These are phyloP conservation scores for Achaetomium macrosporum DNA, from an alignment of 2,329 filamentous ascomycete species.

Conservation along the genomic window DNA sequence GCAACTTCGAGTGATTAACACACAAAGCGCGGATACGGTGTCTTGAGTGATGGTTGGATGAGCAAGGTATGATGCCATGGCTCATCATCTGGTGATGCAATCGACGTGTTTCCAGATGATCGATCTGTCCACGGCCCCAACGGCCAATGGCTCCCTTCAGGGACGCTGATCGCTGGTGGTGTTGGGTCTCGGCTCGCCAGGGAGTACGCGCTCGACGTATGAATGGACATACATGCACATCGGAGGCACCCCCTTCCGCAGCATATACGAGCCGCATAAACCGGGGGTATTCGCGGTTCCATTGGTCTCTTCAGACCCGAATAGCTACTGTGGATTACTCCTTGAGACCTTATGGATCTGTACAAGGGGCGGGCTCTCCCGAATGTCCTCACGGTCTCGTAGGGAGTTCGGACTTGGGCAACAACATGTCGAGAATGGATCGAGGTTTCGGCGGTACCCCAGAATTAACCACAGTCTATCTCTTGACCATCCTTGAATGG, in stretches of 20 bases:
- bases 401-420: not conserved
- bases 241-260: not conserved
- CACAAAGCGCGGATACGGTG: not conserved
- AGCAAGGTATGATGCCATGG: not conserved
- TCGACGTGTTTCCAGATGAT: constrained; percentile 7
- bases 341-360: too few species aligned
- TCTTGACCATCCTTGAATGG: constrained; percentile 6
- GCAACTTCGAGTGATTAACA: constrained; percentile 19
- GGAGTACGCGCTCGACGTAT: not conserved
- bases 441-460: constrained; percentile 1
- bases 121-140: not conserved
- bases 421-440: not conserved
- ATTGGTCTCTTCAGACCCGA: too few species aligned
- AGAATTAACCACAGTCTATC: constrained; percentile 1
- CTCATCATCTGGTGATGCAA: constrained; percentile 12
- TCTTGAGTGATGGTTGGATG: constrained; percentile 11
- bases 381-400: not conserved
- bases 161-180: not conserved
- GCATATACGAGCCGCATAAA: not conserved
- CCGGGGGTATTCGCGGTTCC: too few species aligned
- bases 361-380: not conserved
- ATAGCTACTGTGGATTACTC: too few species aligned
- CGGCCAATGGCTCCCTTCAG: constrained; percentile 1
- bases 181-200: not conserved
- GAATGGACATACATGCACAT: not conserved